Base-by-base conservation (phyloP, 1,284 basidiomycete species). In the Ceratobasidium papillatum region DNA sequence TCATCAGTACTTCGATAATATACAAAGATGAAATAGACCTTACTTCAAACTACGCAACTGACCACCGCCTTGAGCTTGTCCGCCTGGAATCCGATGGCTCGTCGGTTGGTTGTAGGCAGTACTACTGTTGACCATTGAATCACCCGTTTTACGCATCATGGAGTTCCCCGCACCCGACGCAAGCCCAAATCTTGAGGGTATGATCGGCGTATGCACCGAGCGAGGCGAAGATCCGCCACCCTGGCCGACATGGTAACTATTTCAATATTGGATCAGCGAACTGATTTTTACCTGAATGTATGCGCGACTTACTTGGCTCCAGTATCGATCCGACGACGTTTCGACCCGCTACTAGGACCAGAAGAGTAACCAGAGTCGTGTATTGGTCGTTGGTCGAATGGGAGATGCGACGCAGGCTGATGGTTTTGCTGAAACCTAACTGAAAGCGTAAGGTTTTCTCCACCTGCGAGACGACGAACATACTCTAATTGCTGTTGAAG, bases 401-500 rank as follows among this genome's bases (percentile, higher is more conserved):
- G 38, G 12, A 62, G 14, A 62, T 38, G 68, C 8, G 56, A 38
- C 12, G 54, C 56, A 0, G 56, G 25, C 36, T 14, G 56, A 19
- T 59, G 47, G 32, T 17, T 36, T 49, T 59, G 68, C 45, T 61
- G 41, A 43, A 22, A 32, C 17, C 41, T 34, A 43, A 17, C 22
- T 4, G 25, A 9, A 22, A 9, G 27, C 8, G 25, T 51, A 65
- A 45, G 19, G 3, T 38, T 45, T 7, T 11, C 30, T 19, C 56
- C 5, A 1, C 34, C 4, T 36, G 5, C 32, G 17, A 14, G 19
- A 8, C 66, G 7, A 49, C 2, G 3, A 34, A 61, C 76, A 30
- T 38, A 76, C 76, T 45, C 32, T 36, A 72, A 41, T 12, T 69
- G 76, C 22, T 61, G 34, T 32, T 63, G 68, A 41, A 64, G 64